Base-by-base conservation (phyloP, 768 basidiomycete genomes). In the Hygrophorus russula region DNA sequence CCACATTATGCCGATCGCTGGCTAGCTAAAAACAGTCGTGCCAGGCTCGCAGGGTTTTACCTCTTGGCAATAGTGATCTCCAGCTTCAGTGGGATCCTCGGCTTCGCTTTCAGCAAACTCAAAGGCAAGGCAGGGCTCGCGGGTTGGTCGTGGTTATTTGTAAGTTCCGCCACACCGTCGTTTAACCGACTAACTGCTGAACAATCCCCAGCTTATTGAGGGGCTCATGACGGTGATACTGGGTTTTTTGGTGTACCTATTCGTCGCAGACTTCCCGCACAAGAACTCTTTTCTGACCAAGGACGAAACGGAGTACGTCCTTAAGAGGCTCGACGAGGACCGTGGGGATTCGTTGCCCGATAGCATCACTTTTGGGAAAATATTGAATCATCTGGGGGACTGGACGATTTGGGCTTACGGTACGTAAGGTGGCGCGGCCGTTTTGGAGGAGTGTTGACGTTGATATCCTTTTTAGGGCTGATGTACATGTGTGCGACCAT, bases 81-180 rank as follows among this genome's bases (percentile, higher is more conserved):
- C 12, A 71, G 70, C 1, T 73, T 74, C 52, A 68, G 70, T 50
- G 64, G 70, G 14, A 67, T 74, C 29, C 59, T 73, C 38, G 70
- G 68, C 0, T 73, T 71, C 49, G 52, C 54, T 29, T 40, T 73
- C 38, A 69, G 66, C 35, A 58, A 64, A 15, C 57, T 74, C 19
- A 56, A 57, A 1, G 73, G 71, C 0, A 60, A 55, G 47, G 46
- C 55, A 32, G 70, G 68, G 11, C 54, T 72, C 30, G 52, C 64
- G 18, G 71, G 69, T 4, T 73, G 72, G 71, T 62, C 70, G 1
- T 75, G 71, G 70, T 71, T 74, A 39, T 74, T 74, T 51, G 73
- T 69, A 49, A 50, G 66, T 52, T 7, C 24, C 20, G 13, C 13
- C 14, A 20, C 10, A 7, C 24, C 13, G 13, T 14, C 37, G 18